A percentile compares a stretch with the other conserved stretches of the same genome.
These are phyloP conservation scores for Xylaria sp. DNA, from an alignment of 2,329 filamentous ascomycete species.

Conservation along the genomic window DNA sequence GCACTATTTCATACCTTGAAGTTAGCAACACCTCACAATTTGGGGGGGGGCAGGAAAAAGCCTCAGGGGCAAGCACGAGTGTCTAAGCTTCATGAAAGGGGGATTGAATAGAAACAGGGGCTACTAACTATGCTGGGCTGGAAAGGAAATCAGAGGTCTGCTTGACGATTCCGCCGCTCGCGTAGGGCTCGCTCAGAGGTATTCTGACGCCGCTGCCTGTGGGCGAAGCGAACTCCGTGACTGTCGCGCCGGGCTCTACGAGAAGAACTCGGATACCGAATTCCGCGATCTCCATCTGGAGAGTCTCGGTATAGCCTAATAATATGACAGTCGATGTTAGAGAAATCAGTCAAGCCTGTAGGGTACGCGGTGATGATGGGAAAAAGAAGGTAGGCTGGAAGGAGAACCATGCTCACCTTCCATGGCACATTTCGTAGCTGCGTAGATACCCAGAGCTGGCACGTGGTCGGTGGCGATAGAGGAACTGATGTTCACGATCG, in stretches of 20 bases:
- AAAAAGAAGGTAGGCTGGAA: background rate
- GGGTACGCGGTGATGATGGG: background rate
- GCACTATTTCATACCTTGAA: background rate
- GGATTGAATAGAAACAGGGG: no score
- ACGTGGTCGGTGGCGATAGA: slow-evolving; percentile 13
- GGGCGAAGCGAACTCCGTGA: slow-evolving; percentile 31
- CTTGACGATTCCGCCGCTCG: slow-evolving; percentile 22
- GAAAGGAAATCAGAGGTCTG: slow-evolving; percentile 10
- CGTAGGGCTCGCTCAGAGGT: slow-evolving; percentile 30
- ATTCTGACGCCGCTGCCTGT: slow-evolving; percentile 25
- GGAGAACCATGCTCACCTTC: slow-evolving; percentile 29
- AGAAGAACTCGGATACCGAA: slow-evolving; percentile 37
- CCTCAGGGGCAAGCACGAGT: no score
- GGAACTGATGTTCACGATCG: slow-evolving; percentile 40
- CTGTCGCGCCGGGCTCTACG: slow-evolving; percentile 32
- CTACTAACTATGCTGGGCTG: no score
- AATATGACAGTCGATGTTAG: background rate
- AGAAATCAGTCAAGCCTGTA: no score
- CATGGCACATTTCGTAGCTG: slow-evolving; percentile 35
- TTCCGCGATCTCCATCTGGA: slow-evolving; percentile 32
- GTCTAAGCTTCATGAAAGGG: no score
- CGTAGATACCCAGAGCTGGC: slow-evolving; percentile 35
- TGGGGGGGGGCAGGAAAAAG: no score
- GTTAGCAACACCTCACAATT: no score
- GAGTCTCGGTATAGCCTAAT: slow-evolving; percentile 33